Base-by-base conservation (phyloP, 2,329 filamentous ascomycete genomes). In the Phialocephala subalpina region DNA sequence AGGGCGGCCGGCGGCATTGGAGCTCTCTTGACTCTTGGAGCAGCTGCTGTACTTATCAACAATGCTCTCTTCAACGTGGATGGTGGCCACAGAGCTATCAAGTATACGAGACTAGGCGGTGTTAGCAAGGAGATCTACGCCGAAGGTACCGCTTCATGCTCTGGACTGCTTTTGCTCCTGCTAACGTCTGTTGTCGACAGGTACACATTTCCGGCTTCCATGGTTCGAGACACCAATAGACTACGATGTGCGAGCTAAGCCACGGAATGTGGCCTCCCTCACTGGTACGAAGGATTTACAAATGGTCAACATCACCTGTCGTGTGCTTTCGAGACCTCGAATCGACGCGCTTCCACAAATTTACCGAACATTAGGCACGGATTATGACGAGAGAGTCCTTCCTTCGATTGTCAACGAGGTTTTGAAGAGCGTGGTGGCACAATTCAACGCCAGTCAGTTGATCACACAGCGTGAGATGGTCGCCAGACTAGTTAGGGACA, bases 241-340 rank as follows among this genome's bases (percentile, higher is more conserved):
- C 75, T 99, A 98, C 85, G 95, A 99, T 80, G 96, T 99, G 74
- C 95, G 96, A 82, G 96, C 96, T 67, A 97, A 95, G 85, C 96
- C 96, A 76, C 90, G 96, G 79, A 97, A 97, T 77, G 94, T 99
- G 74, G 92, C 96, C 72, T 98, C 96, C 72, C 88, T 99, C 72
- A 99, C 96, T 67, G 96, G 96, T 74, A 99, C 96, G 77, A 99
- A 99, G 86, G 96, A 99, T 82, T 84, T 99, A 81, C 96, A 99
- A 85, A 99, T 99, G 96, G 96, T 98, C 78, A 99, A 99, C 87
- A 98, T 99, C 79, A 99, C 95, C 77, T 99, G 96, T 82, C 95
- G 96, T 92, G 96, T 99, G 66, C 92, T 99, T 61, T 97, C 95
- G 66, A 87, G 94, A 74, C 96, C 96, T 64, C 89, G 94, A 65